Evolutionary conservation across 495 filamentous ascomycete species (phyloP).

Genomic region (Thozetella sp.): DNA sequence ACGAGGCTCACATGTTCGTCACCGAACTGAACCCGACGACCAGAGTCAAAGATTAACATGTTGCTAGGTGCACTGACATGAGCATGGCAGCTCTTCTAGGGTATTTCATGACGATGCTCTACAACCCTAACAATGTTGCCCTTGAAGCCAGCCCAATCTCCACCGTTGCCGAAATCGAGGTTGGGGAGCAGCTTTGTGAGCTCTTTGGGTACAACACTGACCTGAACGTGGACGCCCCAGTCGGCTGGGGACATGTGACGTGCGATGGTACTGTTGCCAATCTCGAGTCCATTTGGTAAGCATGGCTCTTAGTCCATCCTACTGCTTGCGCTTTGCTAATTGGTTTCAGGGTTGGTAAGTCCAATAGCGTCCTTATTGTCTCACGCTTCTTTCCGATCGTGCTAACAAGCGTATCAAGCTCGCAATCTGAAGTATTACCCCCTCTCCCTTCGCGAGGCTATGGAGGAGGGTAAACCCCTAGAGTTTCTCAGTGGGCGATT

Average conservation of each 20-base stretch:
- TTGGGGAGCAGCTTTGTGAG: conserved; percentile 42
- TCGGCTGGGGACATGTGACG: conserved; percentile 43
- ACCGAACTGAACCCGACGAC: too few relatives aligned
- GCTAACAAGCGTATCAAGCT: conserved; percentile 20
- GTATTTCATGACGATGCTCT: conserved; percentile 49
- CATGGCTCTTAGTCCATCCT: too few relatives aligned
- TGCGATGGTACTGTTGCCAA: conserved; percentile 48
- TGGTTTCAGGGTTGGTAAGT: conserved; percentile 29
- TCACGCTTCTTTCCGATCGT: not conserved
- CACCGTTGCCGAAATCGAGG: conserved; percentile 39
- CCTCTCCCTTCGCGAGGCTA: conserved; percentile 35
- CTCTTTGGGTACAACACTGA: conserved; percentile 43
- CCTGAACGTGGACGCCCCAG: conserved; percentile 10
- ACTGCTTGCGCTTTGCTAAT: too few relatives aligned
- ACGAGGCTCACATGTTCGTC: conserved; percentile 50
- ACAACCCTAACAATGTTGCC: conserved; percentile 52
- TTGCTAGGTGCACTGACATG: conserved; percentile 37
- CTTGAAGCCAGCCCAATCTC: conserved; percentile 44
- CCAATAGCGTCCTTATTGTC: too few relatives aligned
- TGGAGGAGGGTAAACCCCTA: conserved; percentile 27
- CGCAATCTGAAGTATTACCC: conserved; percentile 53
- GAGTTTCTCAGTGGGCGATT: conserved; percentile 33
- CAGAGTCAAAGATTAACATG: too few relatives aligned
- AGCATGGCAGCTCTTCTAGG: conserved; percentile 29
- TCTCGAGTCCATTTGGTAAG: conserved; percentile 46